phyloP scores from a whole-genome alignment of 1,139 yeast genomes.

The Protomyces lactucae-debilis region DNA sequence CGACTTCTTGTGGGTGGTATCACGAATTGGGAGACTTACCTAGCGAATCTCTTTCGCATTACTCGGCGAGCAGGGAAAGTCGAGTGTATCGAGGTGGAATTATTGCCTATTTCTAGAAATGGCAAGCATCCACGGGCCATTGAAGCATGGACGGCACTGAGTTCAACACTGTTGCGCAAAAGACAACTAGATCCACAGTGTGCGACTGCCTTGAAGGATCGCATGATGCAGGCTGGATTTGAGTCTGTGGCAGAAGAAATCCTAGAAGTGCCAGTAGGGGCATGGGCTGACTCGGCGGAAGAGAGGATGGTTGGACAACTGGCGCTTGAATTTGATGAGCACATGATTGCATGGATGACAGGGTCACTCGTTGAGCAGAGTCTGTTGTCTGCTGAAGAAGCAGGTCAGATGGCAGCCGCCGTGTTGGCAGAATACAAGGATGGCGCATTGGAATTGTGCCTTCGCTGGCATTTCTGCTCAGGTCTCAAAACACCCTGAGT shows the following conservation, averaged over 20 bases:
- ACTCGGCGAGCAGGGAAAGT: slow-evolving; percentile 28
- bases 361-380: background rate
- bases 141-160: background rate
- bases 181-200: background rate
- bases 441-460: background rate
- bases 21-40: slow-evolving; percentile 29
- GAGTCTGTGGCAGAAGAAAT: slow-evolving; percentile 7
- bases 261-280: slow-evolving; percentile 27
- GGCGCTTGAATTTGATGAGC: slow-evolving; percentile 17
- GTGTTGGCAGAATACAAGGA: background rate
- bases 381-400: background rate
- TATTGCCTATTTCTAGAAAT: background rate
- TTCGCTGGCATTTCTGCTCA: slow-evolving; percentile 17
- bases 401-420: background rate
- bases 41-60: slow-evolving; percentile 28
- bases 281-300: slow-evolving; percentile 25
- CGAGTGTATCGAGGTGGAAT: slow-evolving; percentile 28
- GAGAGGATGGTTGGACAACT: slow-evolving; percentile 25
- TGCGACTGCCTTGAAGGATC: background rate
- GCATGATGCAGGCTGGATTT: slow-evolving; percentile 24
- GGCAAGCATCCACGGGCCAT: background rate
- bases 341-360: slow-evolving; percentile 7
- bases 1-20: slow-evolving; percentile 28
- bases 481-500: background rate
- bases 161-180: background rate